phyloP scores from a whole-genome alignment of 192 early-diverging fungal genomes.

The Rhizophagus sp. region DNA sequence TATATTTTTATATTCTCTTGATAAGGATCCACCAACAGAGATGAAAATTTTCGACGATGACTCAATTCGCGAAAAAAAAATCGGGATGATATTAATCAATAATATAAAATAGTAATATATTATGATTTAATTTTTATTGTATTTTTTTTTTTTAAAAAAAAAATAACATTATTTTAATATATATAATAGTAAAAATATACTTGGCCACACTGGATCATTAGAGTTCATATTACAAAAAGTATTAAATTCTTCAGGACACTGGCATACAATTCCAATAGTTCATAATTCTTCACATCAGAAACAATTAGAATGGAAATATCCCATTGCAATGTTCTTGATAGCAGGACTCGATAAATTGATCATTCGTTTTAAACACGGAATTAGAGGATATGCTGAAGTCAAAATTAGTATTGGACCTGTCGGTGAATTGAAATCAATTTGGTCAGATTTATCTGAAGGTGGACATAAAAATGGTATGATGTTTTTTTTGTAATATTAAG shows the following conservation, averaged over 20 bases:
- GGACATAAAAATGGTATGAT: not conserved
- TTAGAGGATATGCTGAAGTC: not conserved
- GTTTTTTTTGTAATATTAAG: not conserved
- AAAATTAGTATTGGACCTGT: not conserved
- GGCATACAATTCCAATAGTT: not conserved
- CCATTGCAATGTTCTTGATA: not conserved
- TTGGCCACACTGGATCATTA: not conserved
- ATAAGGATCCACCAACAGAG: not conserved
- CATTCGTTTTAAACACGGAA: not conserved
- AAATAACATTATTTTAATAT: not conserved
- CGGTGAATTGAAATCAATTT: not conserved
- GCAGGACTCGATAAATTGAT: not conserved
- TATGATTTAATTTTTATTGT: not conserved
- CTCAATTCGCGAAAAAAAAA: not conserved
- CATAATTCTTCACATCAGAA: not conserved
- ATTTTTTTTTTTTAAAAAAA: not conserved
- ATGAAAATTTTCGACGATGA: not conserved
- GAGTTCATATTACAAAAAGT: not conserved
- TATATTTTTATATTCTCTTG: not conserved
- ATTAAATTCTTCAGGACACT: not conserved
- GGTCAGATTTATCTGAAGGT: not conserved
- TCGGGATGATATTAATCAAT: not conserved
- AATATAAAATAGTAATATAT: not conserved
- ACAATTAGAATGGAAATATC: not conserved
- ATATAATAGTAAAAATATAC: not conserved